phyloP scores from a whole-genome alignment of 257 asterid species.

The Prunella vulgaris region DNA sequence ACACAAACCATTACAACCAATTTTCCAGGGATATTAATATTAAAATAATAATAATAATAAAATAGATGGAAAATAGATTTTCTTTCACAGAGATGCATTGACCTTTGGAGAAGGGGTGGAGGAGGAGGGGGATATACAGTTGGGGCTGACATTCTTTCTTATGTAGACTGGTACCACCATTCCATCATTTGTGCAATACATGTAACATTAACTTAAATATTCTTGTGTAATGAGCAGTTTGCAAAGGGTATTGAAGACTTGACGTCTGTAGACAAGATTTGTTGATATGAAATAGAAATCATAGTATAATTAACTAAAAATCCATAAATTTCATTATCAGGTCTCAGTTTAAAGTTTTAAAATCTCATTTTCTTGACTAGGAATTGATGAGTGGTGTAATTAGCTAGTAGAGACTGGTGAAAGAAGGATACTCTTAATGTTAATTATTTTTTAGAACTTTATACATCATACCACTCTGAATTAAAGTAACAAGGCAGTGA shows the following conservation, averaged over 20 bases:
- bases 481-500: conserved; percentile 4
- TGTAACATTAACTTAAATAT: neutral
- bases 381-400: conserved; percentile 3
- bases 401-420: neutral
- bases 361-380: neutral
- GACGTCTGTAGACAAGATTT: neutral
- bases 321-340: neutral
- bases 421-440: neutral
- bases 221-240: conserved; percentile 4
- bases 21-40: neutral
- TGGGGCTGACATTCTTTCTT: conserved; percentile 98
- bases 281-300: neutral
- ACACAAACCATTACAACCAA: neutral
- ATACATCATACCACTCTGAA: neutral
- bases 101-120: conserved; percentile 97
- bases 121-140: conserved; percentile 98
- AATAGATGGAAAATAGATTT: neutral
- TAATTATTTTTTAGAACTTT: neutral
- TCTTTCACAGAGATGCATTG: conserved; percentile 15
- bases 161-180: conserved; percentile 99
- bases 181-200: conserved; percentile 80
- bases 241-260: neutral
- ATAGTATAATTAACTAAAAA: neutral
- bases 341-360: neutral
- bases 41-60: neutral